Base-by-base conservation (phyloP, 139 green algal genomes). In the Chlamydomonas incerta region DNA sequence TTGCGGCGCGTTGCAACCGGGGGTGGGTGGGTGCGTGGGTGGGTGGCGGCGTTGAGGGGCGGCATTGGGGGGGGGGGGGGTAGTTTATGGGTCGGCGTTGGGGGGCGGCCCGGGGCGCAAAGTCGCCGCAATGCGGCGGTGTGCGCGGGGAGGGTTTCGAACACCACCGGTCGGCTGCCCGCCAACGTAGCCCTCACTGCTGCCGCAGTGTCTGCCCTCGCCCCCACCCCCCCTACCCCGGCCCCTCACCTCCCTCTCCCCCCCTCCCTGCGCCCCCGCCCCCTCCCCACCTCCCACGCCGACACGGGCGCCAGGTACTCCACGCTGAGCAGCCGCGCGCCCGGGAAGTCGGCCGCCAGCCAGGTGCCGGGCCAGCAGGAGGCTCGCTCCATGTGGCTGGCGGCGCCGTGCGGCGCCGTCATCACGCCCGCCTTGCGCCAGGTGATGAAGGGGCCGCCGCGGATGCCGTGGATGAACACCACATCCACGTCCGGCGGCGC, bases 381-480 rank as follows among this genome's bases (percentile, higher is more conserved):
- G 24, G 26, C 63, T n/a, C 86, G 85, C 28, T 86, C 81, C 82
- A 92, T 89, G 72, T 88, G 80, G 65, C 68, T 63, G 24, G 58
- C 72, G 62, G 74, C 63, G 50, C 41, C 73, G 41, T 5, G 41
- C 41, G 41, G 6, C 41, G 41, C 41, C 37, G 74, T 58, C 58
- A 73, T 75, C 8, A 85, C 80, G 9, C 50, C 80, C 26, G 66
- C 80, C 68, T 90, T 90, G 15, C 92, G 81, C 96, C 96, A 98
- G 0, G 96, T 97, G 50, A 95, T 93, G 89, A 98, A 98, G 0
- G 96, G 92, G 4, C 96, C 95, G 20, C 96, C 96, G 0, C 94
- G 80, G 70, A 98, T 96, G 91, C 96, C 96, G 82, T 98, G 96
- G 37, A 98, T 89, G 85, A 98, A 98, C 15, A 98, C 95, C 29